A percentile compares a stretch with the other conserved stretches of the same genome.
Evolutionary conservation across 257 asterid species (phyloP).

Genomic region (Cinchona pubescens): DNA sequence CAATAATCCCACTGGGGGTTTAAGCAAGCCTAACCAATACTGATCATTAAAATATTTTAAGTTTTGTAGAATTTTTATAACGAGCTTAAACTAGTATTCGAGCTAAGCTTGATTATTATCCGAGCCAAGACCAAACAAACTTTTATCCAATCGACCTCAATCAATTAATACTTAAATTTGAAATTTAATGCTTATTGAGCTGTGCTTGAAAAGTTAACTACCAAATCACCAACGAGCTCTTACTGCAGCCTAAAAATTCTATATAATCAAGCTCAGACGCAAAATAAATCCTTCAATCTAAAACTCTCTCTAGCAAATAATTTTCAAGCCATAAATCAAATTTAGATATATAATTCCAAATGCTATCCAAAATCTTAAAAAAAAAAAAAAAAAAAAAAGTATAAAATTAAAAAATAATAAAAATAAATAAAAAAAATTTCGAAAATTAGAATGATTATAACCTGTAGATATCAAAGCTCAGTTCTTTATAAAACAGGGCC

Average conservation of each 20-base stretch:
- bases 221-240: too few relatives aligned
- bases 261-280: background rate
- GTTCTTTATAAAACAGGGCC: conserved; percentile 64
- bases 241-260: background rate
- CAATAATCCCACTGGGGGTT: background rate
- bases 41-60: too few relatives aligned
- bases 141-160: background rate
- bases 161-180: too few relatives aligned
- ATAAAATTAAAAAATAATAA: background rate
- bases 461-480: conserved; percentile 86
- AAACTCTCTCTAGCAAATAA: background rate
- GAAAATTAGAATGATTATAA: conserved; percentile 12
- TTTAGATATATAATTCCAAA: background rate
- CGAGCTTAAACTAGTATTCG: too few relatives aligned
- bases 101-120: too few relatives aligned
- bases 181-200: background rate
- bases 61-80: too few relatives aligned
- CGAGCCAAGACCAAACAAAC: background rate
- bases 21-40: background rate
- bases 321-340: background rate
- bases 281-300: background rate
- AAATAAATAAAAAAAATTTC: background rate
- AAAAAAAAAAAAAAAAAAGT: too few relatives aligned
- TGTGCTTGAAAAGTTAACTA: background rate
- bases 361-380: background rate